Conservation (phyloP, 1,284 basidiomycete genomes). For the Papiliotrema nemorosa region DNA sequence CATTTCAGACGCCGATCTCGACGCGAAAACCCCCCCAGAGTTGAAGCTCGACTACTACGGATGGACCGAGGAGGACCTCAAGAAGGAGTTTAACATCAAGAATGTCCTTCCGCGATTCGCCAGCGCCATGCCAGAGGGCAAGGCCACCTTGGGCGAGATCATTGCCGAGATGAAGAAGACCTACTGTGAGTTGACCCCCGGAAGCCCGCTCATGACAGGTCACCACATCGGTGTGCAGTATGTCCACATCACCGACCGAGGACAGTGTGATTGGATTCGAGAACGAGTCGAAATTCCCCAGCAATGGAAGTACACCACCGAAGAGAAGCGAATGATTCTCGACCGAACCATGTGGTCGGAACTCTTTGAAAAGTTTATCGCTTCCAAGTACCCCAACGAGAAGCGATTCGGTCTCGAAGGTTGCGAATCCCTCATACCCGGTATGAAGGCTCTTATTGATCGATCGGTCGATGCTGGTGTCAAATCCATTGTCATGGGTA, state of each 20-base stretch:
- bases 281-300: conserved; percentile 93
- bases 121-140: conserved; percentile 57
- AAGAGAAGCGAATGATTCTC: conserved; percentile 98
- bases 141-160: conserved; percentile 88
- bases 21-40: conserved; percentile 71
- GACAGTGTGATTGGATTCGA: conserved; percentile 99
- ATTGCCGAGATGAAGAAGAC: conserved; percentile 89
- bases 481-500: conserved; percentile 94
- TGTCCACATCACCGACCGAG: conserved; percentile 96
- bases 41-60: conserved; percentile 90
- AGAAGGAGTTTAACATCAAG: conserved; percentile 90
- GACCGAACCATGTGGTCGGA: conserved; percentile 99
- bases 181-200: conserved; percentile 67
- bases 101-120: conserved; percentile 96
- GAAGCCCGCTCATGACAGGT: conserved; percentile 53
- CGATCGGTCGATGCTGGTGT: conserved; percentile 95
- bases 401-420: conserved; percentile 99
- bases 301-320: conserved; percentile 97
- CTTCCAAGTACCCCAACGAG: conserved; percentile 98
- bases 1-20: conserved; percentile 83
- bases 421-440: conserved; percentile 94
- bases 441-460: conserved; percentile 99
- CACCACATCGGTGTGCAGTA: conserved; percentile 95
- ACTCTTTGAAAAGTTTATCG: conserved; percentile 97
- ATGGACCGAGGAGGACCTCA: conserved; percentile 87